phyloP scores from a whole-genome alignment of 192 early-diverging fungal species.

The Pecoramyces ruminantium region DNA sequence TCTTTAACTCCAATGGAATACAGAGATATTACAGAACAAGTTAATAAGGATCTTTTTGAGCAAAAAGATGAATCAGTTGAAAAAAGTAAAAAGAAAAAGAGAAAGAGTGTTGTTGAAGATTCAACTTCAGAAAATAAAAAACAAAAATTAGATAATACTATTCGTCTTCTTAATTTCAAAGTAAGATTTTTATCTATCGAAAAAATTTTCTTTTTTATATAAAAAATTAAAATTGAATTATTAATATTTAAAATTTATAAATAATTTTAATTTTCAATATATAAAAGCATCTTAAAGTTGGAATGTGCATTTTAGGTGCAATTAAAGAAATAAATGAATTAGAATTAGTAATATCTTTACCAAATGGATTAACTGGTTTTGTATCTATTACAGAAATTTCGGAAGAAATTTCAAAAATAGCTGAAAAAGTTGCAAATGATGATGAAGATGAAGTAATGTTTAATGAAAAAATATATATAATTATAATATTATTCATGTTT shows the following conservation, averaged over 20 bases:
- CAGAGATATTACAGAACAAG: constrained; percentile 58
- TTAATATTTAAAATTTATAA: too few relatives aligned
- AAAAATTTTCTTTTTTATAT: too few relatives aligned
- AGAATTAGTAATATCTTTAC: constrained; percentile 65
- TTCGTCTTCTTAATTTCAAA: neutral
- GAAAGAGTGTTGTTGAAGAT: neutral
- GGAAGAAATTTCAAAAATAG: constrained; percentile 31
- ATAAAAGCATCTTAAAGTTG: neutral
- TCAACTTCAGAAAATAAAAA: neutral
- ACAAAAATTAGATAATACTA: neutral
- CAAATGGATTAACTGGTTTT: constrained; percentile 63
- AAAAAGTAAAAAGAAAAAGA: neutral
- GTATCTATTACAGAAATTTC: constrained; percentile 83
- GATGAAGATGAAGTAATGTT: constrained; percentile 13
- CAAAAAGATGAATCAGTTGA: neutral
- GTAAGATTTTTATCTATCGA: too few relatives aligned
- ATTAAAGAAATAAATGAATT: constrained; percentile 64
- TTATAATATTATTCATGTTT: too few relatives aligned
- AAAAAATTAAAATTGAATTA: too few relatives aligned
- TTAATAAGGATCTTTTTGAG: constrained; percentile 46
- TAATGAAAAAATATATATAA: too few relatives aligned
- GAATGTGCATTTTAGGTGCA: constrained; percentile 40
- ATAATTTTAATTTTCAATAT: too few relatives aligned
- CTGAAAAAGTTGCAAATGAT: constrained; percentile 36
- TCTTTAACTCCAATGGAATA: constrained; percentile 67